Base-by-base conservation (phyloP, 352 stramenopile genomes). In the Phytophthora uliginosa region DNA sequence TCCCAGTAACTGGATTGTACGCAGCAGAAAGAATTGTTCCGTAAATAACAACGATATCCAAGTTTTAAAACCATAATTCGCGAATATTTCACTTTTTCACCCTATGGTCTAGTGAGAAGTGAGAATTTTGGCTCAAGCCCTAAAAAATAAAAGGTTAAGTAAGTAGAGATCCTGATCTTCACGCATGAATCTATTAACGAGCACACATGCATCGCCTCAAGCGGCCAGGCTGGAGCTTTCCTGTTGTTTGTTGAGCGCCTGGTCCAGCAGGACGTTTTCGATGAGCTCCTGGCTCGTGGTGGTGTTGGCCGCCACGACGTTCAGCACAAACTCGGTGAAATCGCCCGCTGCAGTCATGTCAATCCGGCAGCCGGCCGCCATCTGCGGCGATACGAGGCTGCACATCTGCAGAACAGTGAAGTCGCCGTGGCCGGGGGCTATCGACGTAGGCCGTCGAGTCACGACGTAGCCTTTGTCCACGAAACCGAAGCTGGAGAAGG, bases 391-490 rank as follows among this genome's bases (percentile, higher is more conserved):
- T 58, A 85, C 82, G 12, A 91, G 68, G 52, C 78, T 79, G 71
- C 81, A 88, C 69, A 80, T 87, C 63, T 91, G 80, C 63, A 93
- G 54, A 54, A 92, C 64, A 22, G 78, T 81, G 38, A 76, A 85
- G 33, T 81, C 69, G 12, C 56, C 58, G 26, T 77, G 58, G 13
- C 60, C 64, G 7, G 52, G 22, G 18, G 53, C 56, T 17, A 79
- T 78, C 45, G 73, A 70, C 24, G 76, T 81, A 10, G 83, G 70
- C 42, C 63, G 78, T 38, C 80, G 79, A 20, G 88, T 74, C 45
- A 93, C 71, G 34, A 91, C 80, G 75, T 90, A 93, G 7, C 82
- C 85, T 42, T 87, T 82, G 59, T 93, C 82, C 3, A 79, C 66
- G 42, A 90, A 91, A 26, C 71, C 74, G 18, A 79, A 74, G 54